Conservation (phyloP, 345 rosid species). For the Citrus unshiu region DNA sequence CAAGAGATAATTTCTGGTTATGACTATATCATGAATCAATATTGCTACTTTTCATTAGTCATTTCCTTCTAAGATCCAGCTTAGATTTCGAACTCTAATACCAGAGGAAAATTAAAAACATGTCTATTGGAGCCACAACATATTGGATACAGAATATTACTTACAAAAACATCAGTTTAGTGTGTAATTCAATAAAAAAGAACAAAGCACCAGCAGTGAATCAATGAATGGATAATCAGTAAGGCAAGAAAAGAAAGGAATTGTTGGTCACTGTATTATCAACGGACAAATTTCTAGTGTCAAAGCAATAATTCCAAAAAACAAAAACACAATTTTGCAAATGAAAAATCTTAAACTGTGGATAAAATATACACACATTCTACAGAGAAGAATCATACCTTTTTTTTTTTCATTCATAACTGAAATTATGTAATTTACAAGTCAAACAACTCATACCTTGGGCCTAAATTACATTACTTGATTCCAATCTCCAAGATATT, state of each 20-base stretch:
- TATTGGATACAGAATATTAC: no score
- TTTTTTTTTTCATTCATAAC: slow-evolving; percentile 11
- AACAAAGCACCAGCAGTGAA: background rate
- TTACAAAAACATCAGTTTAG: background rate
- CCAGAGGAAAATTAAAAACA: background rate
- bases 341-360: background rate
- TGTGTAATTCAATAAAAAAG: background rate
- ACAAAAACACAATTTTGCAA: background rate
- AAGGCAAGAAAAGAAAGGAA: background rate
- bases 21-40: background rate
- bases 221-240: background rate
- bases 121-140: background rate
- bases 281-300: background rate
- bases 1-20: background rate
- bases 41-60: background rate
- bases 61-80: background rate
- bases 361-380: slow-evolving; percentile 9
- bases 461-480: slow-evolving; percentile 20
- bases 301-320: background rate
- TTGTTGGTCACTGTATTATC: background rate
- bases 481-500: slow-evolving; percentile 24
- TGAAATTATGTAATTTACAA: slow-evolving; percentile 23
- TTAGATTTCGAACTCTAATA: background rate
- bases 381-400: background rate
- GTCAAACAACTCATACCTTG: slow-evolving; percentile 27